Evolutionary conservation across 2,329 filamentous ascomycete genomes (phyloP), one percentile per base, ranked within the genome.

Genomic region (Trichothecium roseum): DNA sequence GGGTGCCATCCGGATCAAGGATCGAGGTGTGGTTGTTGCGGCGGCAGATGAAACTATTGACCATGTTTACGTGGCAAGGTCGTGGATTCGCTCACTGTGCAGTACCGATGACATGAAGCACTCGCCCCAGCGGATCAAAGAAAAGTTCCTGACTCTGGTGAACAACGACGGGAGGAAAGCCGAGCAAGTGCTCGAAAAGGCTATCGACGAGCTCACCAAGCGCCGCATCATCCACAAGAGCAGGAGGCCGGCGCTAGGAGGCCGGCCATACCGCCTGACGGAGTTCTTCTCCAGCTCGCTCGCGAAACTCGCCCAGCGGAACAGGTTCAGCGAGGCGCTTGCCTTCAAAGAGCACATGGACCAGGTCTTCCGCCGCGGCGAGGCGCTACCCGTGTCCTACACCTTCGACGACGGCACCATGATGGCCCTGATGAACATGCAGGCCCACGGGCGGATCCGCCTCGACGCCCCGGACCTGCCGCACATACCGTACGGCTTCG

Each of bases 401-500:
- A 56, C 67, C 17, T 71, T 78, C 12, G 64, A 71, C 22, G 78
- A 85, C 42, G 79, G 79, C 18, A 66, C 74, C 20, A 68, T 81
- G 39, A 72, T 85, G 64, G 79, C 76, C 2, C 57, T 82, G 37
- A 66, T 76, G 28, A 83, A 83, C 45, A 54, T 88, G 37, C 69
- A 78, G 40, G 72, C 75, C 1, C 53, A 68, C 34, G 70, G 73
- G 4, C 66, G 71, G 28, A 61, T 86, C 29, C 60, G 52, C 13
- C 49, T 83, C 6, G 57, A 66, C 4, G 62, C 72, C 0, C 50
- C 66, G 2, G 63, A 78, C 28, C 67, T 81, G 5, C 74, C 74
- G 1, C 47, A 68, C 34, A 74, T 83, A 20, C 76, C 78, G 2
- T 79, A 82, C 50, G 82, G 83, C 2, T 81, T 86, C 47, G 71